Conservation (phyloP, 495 filamentous ascomycete species). For the Glonium stellatum region DNA sequence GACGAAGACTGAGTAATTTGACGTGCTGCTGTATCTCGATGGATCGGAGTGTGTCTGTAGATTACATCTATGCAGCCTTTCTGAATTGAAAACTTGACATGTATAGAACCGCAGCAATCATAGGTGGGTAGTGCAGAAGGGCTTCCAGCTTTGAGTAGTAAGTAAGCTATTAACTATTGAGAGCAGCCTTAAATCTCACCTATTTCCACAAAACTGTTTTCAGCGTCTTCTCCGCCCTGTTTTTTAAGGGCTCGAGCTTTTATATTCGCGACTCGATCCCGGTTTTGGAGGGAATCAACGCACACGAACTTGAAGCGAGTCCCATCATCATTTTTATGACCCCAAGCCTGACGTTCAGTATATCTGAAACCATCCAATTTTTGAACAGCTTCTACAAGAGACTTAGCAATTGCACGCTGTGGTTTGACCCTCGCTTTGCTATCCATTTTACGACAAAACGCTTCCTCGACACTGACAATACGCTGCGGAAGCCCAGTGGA, state of each 20-base stretch:
- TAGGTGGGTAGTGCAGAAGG: constrained; percentile 15
- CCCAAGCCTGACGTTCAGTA: constrained; percentile 17
- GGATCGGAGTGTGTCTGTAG: constrained; percentile 24
- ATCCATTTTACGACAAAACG: constrained; percentile 17
- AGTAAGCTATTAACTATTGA: background rate
- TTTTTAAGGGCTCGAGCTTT: constrained; percentile 1
- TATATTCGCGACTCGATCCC: constrained; percentile 6
- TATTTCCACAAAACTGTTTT: background rate
- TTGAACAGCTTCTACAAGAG: constrained; percentile 17
- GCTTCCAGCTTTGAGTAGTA: background rate
- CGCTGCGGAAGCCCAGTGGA: background rate
- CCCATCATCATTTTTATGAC: constrained; percentile 14
- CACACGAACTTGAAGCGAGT: constrained; percentile 24
- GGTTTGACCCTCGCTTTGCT: constrained; percentile 16
- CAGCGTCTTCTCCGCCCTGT: background rate
- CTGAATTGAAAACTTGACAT: constrained; percentile 23
- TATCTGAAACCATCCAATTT: constrained; percentile 20
- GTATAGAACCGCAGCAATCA: constrained; percentile 21
- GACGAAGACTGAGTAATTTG: background rate
- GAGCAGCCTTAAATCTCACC: background rate
- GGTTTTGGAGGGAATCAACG: constrained; percentile 19
- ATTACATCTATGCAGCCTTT: constrained; percentile 20
- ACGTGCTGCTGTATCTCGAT: constrained; percentile 2
- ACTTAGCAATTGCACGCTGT: constrained; percentile 14
- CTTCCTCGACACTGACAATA: constrained; percentile 10